phyloP scores from a whole-genome alignment of 1,284 basidiomycete species.

The Fereydounia khargensis region DNA sequence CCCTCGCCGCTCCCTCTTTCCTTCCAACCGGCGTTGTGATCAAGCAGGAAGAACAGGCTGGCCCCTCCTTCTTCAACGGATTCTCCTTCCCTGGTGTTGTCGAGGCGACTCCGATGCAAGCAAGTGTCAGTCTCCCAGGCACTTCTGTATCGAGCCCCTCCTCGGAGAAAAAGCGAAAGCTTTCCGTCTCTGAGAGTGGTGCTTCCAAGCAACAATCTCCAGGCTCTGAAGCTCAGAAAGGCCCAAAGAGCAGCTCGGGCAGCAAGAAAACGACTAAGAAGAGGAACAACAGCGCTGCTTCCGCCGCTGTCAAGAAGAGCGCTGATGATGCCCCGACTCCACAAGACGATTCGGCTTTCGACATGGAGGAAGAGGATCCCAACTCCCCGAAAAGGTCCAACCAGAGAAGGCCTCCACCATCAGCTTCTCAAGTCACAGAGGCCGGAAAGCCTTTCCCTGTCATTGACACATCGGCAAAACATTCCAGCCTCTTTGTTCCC shows the following conservation, averaged over 20 bases:
- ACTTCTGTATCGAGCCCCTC: neutral
- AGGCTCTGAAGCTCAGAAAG: neutral
- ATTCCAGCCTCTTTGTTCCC: conserved; percentile 66
- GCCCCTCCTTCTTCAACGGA: neutral
- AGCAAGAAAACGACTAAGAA: neutral
- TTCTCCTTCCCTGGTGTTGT: neutral
- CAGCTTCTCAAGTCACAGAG: conserved; percentile 52
- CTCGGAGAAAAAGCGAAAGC: conserved; percentile 1
- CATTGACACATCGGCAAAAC: conserved; percentile 55
- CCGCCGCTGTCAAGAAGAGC: conserved; percentile 11
- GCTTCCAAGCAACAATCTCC: too few species aligned
- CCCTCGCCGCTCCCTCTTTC: neutral
- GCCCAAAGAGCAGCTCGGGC: neutral
- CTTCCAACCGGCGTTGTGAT: neutral
- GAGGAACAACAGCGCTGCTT: conserved; percentile 11
- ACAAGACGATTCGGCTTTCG: conserved; percentile 3
- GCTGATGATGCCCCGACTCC: conserved; percentile 8
- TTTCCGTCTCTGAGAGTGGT: neutral
- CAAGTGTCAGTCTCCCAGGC: neutral
- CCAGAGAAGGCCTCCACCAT: conserved; percentile 46
- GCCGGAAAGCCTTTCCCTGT: conserved; percentile 54
- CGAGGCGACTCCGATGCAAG: neutral
- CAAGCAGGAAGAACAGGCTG: neutral
- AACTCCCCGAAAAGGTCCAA: conserved; percentile 12
- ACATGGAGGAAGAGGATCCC: neutral